phyloP scores from a whole-genome alignment of 75 land plant species.

The Pseudotsuga menziesii region DNA sequence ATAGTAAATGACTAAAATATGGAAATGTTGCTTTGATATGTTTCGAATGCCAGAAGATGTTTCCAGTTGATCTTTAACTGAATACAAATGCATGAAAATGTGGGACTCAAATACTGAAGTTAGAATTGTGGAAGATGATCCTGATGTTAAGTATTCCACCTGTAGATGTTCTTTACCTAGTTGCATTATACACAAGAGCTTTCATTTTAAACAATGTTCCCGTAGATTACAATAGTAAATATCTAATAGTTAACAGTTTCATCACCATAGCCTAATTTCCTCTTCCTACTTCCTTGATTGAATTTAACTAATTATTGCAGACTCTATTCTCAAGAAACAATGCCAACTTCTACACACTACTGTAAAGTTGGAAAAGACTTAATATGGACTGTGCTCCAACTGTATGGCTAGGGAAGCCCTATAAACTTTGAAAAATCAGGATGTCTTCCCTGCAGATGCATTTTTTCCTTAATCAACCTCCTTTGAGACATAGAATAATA shows the following conservation, averaged over 20 bases:
- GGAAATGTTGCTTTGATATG: no score
- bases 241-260: neutral
- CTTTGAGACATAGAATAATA: constrained; percentile 82
- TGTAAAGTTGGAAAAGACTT: neutral
- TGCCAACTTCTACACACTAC: neutral
- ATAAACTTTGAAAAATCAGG: constrained; percentile 92
- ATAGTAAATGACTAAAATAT: no score
- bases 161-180: no score
- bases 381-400: neutral
- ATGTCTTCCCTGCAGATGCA: constrained; percentile 61
- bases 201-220: neutral
- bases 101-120: no score
- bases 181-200: neutral
- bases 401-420: constrained; percentile 48
- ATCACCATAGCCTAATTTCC: neutral
- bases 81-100: no score
- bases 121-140: no score
- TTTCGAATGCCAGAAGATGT: no score
- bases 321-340: neutral
- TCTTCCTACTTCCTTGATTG: neutral
- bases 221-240: no score
- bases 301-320: neutral
- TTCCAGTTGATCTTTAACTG: no score
- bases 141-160: no score
- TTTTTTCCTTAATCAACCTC: constrained; percentile 82